Evolutionary conservation across 495 filamentous ascomycete species (phyloP), one percentile per base, ranked within the genome.

Genomic region (Chlorociboria aeruginascens): DNA sequence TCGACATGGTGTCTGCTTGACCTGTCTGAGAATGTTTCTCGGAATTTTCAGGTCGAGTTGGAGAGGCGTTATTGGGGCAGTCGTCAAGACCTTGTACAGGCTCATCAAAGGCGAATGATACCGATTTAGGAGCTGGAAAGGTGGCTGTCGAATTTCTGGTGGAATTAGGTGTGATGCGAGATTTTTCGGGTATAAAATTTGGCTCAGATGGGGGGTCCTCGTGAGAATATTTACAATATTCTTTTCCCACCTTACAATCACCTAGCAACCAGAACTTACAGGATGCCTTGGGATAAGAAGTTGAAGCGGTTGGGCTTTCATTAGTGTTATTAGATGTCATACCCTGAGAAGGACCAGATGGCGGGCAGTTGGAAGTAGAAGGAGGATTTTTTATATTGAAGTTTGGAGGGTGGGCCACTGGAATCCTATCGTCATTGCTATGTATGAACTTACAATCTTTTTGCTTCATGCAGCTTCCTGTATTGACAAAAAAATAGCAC

Each of bases 61-160:
- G 4, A 25, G 20, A 25, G 20, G 20, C 4, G 20, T 4, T 25
- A 25, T 4, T 25, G 4, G 20, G 20, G 4, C n/a, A n/a, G n/a
- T 25, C 20, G 20, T 25, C 20, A 4, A 25, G 4, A 25, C 1
- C 38, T 40, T 40, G 38, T 36, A 36, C 7, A 3, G 33, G 39
- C 16, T 50, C 34, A 17, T 50, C 48, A 31, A 36, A 25, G 8
- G 49, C 41, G 36, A 51, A 51, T 2, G 39, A 34, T 8, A 49
- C 47, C 10, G 38, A 42, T 32, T 49, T 49, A 3, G 39, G 47
- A 2, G 38, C 16, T 12, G 37, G 16, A 14, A 14, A 10, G 25
- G 40, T 25, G 28, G 17, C 42, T n/a, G 36, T 14, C 10, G 7
- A 3, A 39, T 39, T 2, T 28, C 29, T 13, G 1, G 13, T 29